phyloP scores from a whole-genome alignment of 805 yeast genomes.

The Suhomyces canberraensis region DNA sequence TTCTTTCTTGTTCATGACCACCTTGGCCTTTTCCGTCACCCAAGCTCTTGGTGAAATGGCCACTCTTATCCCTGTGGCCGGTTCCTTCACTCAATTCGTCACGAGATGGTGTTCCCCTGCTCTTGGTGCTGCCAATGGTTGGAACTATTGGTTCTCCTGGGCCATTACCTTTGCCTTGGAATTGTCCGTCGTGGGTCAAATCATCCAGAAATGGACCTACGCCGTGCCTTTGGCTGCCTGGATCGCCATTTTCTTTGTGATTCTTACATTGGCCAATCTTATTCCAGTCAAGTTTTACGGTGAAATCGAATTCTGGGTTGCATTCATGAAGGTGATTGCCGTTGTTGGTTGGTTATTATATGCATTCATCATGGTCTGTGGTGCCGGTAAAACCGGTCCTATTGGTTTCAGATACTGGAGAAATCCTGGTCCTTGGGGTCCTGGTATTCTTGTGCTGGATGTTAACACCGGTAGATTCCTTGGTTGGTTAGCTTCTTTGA shows the following conservation, averaged over 20 bases:
- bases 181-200: slow-evolving; percentile 66
- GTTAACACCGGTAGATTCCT: slow-evolving; percentile 55
- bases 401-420: slow-evolving; percentile 81
- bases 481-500: slow-evolving; percentile 67
- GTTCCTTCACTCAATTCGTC: slow-evolving; percentile 69
- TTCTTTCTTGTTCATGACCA: slow-evolving; percentile 63
- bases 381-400: slow-evolving; percentile 67
- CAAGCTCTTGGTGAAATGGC: slow-evolving; percentile 82
- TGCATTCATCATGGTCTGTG: slow-evolving; percentile 69
- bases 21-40: slow-evolving; percentile 62
- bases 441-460: slow-evolving; percentile 51
- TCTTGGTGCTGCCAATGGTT: slow-evolving; percentile 68
- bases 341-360: slow-evolving; percentile 69
- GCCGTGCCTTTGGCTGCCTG: slow-evolving; percentile 71
- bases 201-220: slow-evolving; percentile 61
- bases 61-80: slow-evolving; percentile 66
- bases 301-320: slow-evolving; percentile 75
- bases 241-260: slow-evolving; percentile 63
- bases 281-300: slow-evolving; percentile 71
- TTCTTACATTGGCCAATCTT: slow-evolving; percentile 52
- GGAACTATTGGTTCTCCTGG: slow-evolving; percentile 78
- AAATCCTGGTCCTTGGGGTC: slow-evolving; percentile 74
- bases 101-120: slow-evolving; percentile 68
- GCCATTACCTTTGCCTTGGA: slow-evolving; percentile 74
- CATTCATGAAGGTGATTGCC: slow-evolving; percentile 63